Evolutionary conservation across 2,329 filamentous ascomycete genomes (phyloP).

Genomic region (Anisogramma anomala): DNA sequence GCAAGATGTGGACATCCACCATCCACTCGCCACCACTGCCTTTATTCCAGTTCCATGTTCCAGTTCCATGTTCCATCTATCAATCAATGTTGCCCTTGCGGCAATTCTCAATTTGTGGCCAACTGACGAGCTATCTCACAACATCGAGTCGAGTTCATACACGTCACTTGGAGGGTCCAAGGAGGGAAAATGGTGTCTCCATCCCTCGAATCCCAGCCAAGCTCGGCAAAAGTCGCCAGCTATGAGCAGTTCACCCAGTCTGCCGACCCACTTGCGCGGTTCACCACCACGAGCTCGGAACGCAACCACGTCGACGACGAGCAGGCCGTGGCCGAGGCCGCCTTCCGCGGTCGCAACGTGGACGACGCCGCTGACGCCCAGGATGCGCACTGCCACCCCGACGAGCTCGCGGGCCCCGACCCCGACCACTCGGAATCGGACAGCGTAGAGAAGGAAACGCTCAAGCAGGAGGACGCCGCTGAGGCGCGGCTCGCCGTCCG

Average conservation of each 20-base stretch:
- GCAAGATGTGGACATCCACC: no score
- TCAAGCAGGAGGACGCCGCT: slow-evolving; percentile 17
- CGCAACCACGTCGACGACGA: slow-evolving; percentile 14
- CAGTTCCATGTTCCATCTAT: no score
- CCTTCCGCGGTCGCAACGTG: neutral
- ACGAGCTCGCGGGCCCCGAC: slow-evolving; percentile 7
- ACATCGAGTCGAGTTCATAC: no score
- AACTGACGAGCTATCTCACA: no score
- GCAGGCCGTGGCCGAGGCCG: slow-evolving; percentile 13
- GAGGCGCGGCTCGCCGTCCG: slow-evolving; percentile 25
- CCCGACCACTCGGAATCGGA: slow-evolving; percentile 8
- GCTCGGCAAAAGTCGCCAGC: slow-evolving; percentile 10
- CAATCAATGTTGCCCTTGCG: no score
- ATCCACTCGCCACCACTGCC: no score
- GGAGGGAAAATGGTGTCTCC: slow-evolving; percentile 5
- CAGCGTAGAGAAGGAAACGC: slow-evolving; percentile 10
- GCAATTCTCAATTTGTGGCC: no score
- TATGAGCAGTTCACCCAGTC: slow-evolving; percentile 15
- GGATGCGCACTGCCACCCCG: slow-evolving; percentile 7
- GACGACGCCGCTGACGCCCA: slow-evolving; percentile 2
- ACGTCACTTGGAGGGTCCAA: no score
- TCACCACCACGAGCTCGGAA: slow-evolving; percentile 11
- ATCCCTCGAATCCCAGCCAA: slow-evolving; percentile 2
- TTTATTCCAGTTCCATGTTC: no score
- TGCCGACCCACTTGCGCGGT: slow-evolving; percentile 16